Base-by-base conservation (phyloP, 2,329 filamentous ascomycete species). In the Oidium heveae region DNA sequence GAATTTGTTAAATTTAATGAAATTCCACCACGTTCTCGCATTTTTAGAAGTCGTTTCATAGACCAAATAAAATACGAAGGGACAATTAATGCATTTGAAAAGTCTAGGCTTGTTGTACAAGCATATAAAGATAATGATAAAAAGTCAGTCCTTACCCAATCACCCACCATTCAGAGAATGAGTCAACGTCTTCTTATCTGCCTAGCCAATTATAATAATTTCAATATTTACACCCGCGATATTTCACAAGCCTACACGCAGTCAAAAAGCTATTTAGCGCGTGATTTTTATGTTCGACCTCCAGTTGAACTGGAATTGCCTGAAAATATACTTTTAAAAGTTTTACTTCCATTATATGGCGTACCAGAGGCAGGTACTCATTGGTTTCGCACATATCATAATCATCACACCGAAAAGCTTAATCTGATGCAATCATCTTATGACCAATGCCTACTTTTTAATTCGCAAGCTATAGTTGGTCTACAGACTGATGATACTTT, bases 31-130 rank as follows among this genome's bases (percentile, higher is more conserved):
- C 4, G 9, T 47, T 7, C 24, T 22, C 20, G 36, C 22, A 49
- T 59, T 12, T 57, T 57, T 34, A 57, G 55, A 9, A 53, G 15
- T 2, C 10, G 56, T 1, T 57, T 58, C 44, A 37, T 59, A 6
- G 56, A 59, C 36, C 44, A 58, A 37, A 52, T 59, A 1, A 59
- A 59, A 33, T 49, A 57, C 20, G 20, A 52, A n/a, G 36, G 54
- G 2, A 58, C 50, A 3, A 15, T 16, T 1, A 57, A 56, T 18
- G 44, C 52, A 18, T 44, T 46, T 20, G 32, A 50, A 15, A 55
- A 55, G 33, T 55, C 18, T 4, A 18, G 44, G n/a, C 41, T 55
- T 20, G 53, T 55, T 10, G 44, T 56, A 10, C 55, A 56, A 49
- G 56, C n/a, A 2, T 55, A 55, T 46, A 56, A 56, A 34, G 55